These are phyloP conservation scores for Aureobasidium uvarum DNA, from an alignment of 2,329 filamentous ascomycete species.

Conservation along the genomic window DNA sequence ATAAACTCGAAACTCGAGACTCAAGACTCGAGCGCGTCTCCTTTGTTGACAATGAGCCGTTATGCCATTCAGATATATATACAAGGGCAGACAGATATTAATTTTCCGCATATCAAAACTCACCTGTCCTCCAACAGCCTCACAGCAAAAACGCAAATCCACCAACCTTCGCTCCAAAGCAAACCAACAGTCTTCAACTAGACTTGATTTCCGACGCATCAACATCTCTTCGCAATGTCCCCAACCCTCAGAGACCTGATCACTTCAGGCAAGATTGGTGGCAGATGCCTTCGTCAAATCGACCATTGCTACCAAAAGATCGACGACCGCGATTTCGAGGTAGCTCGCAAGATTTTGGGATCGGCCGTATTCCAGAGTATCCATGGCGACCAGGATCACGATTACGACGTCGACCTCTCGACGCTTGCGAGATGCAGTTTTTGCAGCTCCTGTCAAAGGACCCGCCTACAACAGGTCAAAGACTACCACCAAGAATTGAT, in stretches of 20 bases:
- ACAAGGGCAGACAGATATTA: neutral
- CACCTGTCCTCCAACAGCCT: neutral
- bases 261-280: neutral
- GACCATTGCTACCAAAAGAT: neutral
- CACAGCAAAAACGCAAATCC: neutral
- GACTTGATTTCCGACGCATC: too few relatives aligned
- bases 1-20: neutral
- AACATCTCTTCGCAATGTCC: neutral
- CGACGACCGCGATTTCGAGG: neutral
- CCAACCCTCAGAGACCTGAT: neutral
- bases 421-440: neutral
- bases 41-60: neutral
- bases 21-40: neutral
- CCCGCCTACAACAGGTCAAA: neutral
- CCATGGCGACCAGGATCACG: neutral
- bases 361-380: neutral
- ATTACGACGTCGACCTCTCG: neutral
- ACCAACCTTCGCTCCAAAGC: neutral
- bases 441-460: neutral
- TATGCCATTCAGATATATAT: neutral
- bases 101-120: neutral
- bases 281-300: neutral
- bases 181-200: neutral
- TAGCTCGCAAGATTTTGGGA: neutral
- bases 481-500: neutral